phyloP scores from a whole-genome alignment of 495 filamentous ascomycete genomes.

The Aspergillus saccharolyticus region DNA sequence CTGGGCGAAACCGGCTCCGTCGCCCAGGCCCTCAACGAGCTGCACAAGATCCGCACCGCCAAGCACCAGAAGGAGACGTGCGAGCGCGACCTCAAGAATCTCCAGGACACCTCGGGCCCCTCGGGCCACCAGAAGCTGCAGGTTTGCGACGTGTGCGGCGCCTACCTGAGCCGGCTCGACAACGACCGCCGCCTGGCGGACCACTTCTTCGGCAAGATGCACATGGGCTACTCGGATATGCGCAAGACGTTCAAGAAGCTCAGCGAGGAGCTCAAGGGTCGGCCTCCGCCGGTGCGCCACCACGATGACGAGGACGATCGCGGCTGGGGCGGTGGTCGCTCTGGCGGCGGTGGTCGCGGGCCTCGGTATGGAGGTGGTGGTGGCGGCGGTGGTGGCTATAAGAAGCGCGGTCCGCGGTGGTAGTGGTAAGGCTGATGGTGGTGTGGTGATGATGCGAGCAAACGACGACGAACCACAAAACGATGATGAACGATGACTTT shows the following conservation, averaged over 20 bases:
- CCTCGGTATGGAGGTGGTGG: conserved; percentile 36
- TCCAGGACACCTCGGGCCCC: conserved; percentile 85
- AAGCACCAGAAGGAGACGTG: conserved; percentile 78
- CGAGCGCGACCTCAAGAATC: conserved; percentile 85
- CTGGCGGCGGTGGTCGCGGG: conserved; percentile 29
- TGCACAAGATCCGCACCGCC: conserved; percentile 73
- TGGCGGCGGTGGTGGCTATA: conserved; percentile 36
- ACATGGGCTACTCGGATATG: conserved; percentile 97
- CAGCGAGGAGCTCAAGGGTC: conserved; percentile 74
- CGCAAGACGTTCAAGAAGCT: conserved; percentile 82
- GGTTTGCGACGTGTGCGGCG: conserved; percentile 96
- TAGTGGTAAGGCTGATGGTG: too few relatives aligned
- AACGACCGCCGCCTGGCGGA: conserved; percentile 92
- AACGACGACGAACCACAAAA: too few relatives aligned
- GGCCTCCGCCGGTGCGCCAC: conserved; percentile 56
- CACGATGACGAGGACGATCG: conserved; percentile 48
- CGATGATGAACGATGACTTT: conserved; percentile 7
- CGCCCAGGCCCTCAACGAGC: conserved; percentile 74
- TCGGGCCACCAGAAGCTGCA: conserved; percentile 96
- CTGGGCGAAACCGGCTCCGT: conserved; percentile 80
- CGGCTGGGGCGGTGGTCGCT: conserved; percentile 51
- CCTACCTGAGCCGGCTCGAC: conserved; percentile 84
- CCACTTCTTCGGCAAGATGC: conserved; percentile 99
- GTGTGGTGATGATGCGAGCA: too few relatives aligned
- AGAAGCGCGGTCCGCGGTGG: conserved; percentile 40